Evolutionary conservation across 495 filamentous ascomycete genomes (phyloP), one percentile per base, ranked within the genome.

Genomic region (Tuber aestivum): DNA sequence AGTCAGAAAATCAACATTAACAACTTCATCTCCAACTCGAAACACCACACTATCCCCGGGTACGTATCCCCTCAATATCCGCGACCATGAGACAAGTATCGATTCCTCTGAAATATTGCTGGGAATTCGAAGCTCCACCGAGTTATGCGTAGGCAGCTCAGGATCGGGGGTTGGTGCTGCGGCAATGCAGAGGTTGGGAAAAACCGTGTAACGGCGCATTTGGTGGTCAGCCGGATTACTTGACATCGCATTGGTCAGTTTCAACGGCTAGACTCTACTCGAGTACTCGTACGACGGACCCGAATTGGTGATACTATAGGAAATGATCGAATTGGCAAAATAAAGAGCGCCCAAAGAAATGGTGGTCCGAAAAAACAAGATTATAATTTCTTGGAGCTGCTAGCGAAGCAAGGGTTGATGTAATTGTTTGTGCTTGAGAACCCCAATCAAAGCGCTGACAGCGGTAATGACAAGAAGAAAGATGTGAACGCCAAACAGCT

Each of bases 31-130:
- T 70, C 85, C 83, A 16, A 86, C 74, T 3, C 79, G 9, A 76
- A 87, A 87, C 23, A 84, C 80, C 20, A 83, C 82, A 23, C 74
- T 76, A 38, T 85, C 83, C 23, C 83, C 80, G 23, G 79, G 80
- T 4, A 83, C 84, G 61, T 85, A 86, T 21, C 84, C 83, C 40
- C 80, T 83, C 37, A 87, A 79, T 16, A 87, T 73, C 40, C 73
- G 21, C 27, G 85, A 85, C 86, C 86, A 87, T 50, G 84, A 82
- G 50, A 85, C 68, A 10, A 84, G 80, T 20, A 86, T 41, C 0
- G 79, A 56, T 48, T 86, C 80, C 38, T 72, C 70, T 10, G 71
- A 56, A 37, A n/a, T 73, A 41, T 61, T 70, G 45, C 6, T 32
- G 9, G 81, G 76, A 4, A 79, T 68, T 14, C 38, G 27, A 32